These are phyloP conservation scores for Penicillium crustosum DNA, from an alignment of 2,329 filamentous ascomycete species.

Conservation along the genomic window DNA sequence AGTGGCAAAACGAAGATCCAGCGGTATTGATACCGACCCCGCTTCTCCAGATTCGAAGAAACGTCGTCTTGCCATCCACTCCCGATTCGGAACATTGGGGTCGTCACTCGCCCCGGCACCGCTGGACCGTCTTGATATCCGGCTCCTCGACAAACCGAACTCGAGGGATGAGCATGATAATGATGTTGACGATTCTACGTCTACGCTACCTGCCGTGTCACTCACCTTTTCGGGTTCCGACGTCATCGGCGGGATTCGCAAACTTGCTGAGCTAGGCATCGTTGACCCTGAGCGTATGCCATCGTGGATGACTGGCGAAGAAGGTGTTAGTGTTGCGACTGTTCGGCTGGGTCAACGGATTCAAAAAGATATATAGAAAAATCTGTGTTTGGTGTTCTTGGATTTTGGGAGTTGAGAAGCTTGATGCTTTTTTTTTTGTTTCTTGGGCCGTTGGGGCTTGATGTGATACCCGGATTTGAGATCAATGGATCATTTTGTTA, in stretches of 20 bases:
- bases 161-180: conserved; percentile 12
- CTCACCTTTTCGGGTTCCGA: conserved; percentile 73
- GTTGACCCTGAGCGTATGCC: conserved; percentile 78
- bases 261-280: conserved; percentile 70
- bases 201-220: conserved; percentile 30
- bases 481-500: conserved; percentile 6
- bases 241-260: conserved; percentile 76
- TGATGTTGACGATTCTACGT: conserved; percentile 4
- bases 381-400: not conserved
- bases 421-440: conserved; percentile 4
- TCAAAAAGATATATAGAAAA: conserved; percentile 11
- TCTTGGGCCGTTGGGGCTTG: conserved; percentile 1
- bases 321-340: conserved; percentile 71
- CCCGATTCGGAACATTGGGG: conserved; percentile 67
- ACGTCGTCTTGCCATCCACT: conserved; percentile 61
- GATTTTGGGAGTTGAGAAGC: conserved; percentile 8
- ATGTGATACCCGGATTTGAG: conserved; percentile 18
- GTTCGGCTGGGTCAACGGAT: conserved; percentile 59
- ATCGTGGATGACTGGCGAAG: conserved; percentile 87
- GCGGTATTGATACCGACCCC: conserved; percentile 1
- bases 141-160: conserved; percentile 48
- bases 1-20: conserved; percentile 10
- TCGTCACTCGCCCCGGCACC: conserved; percentile 29
- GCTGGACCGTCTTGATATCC: conserved; percentile 52
- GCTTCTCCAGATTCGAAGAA: conserved; percentile 52